A percentile compares a stretch with the other conserved stretches of the same genome.
Evolutionary conservation across 164 flowering plant species (phyloP).

Genomic region (Cinnamomum micranthum): DNA sequence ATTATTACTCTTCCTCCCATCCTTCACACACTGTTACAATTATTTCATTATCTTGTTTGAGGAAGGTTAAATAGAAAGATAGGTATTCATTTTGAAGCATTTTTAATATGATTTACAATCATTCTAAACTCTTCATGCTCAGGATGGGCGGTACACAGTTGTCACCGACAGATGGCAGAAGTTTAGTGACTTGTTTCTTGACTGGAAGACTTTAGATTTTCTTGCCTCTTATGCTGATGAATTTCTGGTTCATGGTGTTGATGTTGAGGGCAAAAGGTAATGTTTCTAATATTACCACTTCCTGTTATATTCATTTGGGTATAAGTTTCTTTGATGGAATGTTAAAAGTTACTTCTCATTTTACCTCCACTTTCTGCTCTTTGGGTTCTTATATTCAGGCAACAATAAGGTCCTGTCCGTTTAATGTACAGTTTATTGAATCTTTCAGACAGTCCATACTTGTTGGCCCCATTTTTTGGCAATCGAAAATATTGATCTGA

Average conservation of each 20-base stretch:
- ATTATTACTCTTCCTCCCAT: too few relatives aligned
- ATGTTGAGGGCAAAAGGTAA: conserved; percentile 97
- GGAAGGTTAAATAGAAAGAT: neutral
- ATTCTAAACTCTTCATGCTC: conserved; percentile 20
- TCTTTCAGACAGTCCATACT: too few relatives aligned
- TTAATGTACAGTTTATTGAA: too few relatives aligned
- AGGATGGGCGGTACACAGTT: conserved; percentile 80
- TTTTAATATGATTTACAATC: neutral
- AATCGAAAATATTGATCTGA: too few relatives aligned
- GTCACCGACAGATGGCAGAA: conserved; percentile 99
- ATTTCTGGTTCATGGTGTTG: conserved; percentile 96
- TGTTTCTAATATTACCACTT: neutral
- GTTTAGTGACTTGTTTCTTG: conserved; percentile 78
- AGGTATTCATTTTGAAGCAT: neutral
- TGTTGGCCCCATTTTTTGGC: too few relatives aligned
- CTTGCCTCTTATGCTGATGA: conserved; percentile 83
- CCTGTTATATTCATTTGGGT: neutral
- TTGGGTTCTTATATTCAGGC: too few relatives aligned
- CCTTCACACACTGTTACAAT: too few relatives aligned
- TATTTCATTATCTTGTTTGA: neutral
- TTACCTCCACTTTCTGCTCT: too few relatives aligned
- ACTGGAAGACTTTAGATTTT: conserved; percentile 52
- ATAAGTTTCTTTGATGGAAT: too few relatives aligned
- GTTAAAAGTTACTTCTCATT: too few relatives aligned
- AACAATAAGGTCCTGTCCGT: too few relatives aligned